Evolutionary conservation across 192 early-diverging fungal species (phyloP).

Genomic region (Coemansia javaensis): DNA sequence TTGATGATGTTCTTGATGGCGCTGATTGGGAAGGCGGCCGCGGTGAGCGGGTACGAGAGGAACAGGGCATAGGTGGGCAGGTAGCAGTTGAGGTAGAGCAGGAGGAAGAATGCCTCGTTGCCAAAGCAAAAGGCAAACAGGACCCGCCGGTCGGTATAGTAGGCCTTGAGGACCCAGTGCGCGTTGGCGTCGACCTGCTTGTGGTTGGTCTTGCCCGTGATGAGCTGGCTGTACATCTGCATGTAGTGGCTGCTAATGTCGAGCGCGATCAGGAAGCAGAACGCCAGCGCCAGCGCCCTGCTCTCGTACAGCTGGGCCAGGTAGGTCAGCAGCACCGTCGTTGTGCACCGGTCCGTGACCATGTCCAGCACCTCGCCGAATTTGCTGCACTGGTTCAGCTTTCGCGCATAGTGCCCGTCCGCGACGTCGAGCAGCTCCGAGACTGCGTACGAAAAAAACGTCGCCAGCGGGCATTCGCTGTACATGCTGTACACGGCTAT

Average conservation of each 20-base stretch:
- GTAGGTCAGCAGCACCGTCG: conserved; percentile 85
- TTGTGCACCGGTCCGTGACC: conserved; percentile 96
- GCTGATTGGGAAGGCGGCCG: conserved; percentile 66
- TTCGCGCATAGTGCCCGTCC: conserved; percentile 92
- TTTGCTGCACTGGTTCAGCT: conserved; percentile 88
- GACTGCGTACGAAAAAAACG: conserved; percentile 74
- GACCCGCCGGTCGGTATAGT: conserved; percentile 88
- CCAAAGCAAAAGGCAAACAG: conserved; percentile 89
- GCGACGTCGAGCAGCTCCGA: conserved; percentile 92
- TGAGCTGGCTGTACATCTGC: conserved; percentile 95
- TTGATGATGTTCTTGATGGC: conserved; percentile 89
- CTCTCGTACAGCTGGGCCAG: conserved; percentile 65
- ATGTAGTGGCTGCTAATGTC: conserved; percentile 97
- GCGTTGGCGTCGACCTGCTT: conserved; percentile 74
- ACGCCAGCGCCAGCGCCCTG: conserved; percentile 60
- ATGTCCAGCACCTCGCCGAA: conserved; percentile 98
- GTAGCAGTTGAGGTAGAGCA: conserved; percentile 70
- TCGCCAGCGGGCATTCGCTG: conserved; percentile 57
- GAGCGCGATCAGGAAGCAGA: conserved; percentile 86
- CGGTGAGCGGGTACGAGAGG: conserved; percentile 10
- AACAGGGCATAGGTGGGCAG: conserved; percentile 17
- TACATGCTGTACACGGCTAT: conserved; percentile 76
- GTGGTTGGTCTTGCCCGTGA: conserved; percentile 81
- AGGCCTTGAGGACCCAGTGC: conserved; percentile 77
- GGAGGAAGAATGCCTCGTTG: conserved; percentile 89